Percentiles rank a stretch among this genome's conserved stretches.
Conservation (phyloP, 257 asterid species). For the Thymus mandschuricus region DNA sequence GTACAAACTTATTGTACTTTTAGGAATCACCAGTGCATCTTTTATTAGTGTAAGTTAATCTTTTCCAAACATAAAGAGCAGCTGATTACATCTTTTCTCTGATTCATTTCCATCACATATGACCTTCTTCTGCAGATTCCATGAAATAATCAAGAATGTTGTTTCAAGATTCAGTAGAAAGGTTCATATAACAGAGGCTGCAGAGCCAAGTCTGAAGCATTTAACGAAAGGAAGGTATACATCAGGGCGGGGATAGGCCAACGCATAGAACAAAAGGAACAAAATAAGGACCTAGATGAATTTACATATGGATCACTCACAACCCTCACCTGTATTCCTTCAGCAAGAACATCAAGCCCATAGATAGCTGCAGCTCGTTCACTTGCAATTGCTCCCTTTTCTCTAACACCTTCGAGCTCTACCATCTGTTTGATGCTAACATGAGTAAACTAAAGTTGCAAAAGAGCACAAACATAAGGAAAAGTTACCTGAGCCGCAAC, state of each 20-base stretch:
- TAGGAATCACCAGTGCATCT: background rate
- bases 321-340: slow-evolving; percentile 73
- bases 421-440: slow-evolving; percentile 62
- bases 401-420: slow-evolving; percentile 63
- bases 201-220: background rate
- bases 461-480: slow-evolving; percentile 15
- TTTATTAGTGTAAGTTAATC: background rate
- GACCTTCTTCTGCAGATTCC: background rate
- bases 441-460: slow-evolving; percentile 4
- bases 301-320: slow-evolving; percentile 11
- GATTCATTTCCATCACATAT: background rate
- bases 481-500: slow-evolving; percentile 85
- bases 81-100: background rate
- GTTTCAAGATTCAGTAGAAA: background rate
- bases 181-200: background rate
- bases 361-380: slow-evolving; percentile 85
- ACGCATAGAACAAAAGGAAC: background rate
- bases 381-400: slow-evolving; percentile 88
- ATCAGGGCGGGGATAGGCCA: background rate
- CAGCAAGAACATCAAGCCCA: slow-evolving; percentile 84
- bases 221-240: background rate
- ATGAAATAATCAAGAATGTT: background rate
- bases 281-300: background rate
- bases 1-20: slow-evolving; percentile 2
- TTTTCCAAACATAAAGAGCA: background rate